A percentile compares a stretch with the other conserved stretches of the same genome.
Conservation (phyloP, 2,329 filamentous ascomycete genomes). For the Seiridium cupressi region DNA sequence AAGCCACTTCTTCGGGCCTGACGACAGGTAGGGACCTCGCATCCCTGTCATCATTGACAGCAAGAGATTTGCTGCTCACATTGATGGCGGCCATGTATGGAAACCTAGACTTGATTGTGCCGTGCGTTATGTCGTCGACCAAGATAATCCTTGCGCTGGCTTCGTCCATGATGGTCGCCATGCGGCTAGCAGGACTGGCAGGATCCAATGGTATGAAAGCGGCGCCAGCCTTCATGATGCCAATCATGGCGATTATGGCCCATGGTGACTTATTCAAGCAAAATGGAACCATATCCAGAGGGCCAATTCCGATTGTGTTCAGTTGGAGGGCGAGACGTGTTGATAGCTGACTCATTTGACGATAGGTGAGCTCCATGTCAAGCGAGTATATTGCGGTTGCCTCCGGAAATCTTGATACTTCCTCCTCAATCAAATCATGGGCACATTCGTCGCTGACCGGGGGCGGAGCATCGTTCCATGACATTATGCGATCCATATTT, state of each 20-base stretch:
- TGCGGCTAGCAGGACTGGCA: conserved; percentile 16
- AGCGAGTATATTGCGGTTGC: too few species aligned
- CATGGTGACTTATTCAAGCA: conserved; percentile 19
- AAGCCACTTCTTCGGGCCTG: not conserved
- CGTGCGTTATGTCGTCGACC: not conserved
- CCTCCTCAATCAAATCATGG: too few species aligned
- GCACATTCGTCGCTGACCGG: too few species aligned
- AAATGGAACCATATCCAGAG: conserved; percentile 16
- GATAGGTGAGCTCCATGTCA: too few species aligned
- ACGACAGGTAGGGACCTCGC: not conserved
- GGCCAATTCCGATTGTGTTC: too few species aligned
- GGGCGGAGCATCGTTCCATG: too few species aligned
- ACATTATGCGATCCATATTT: too few species aligned
- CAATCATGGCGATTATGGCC: conserved; percentile 20
- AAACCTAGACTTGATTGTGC: not conserved
- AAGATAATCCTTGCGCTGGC: conserved; percentile 2
- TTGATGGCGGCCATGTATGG: not conserved
- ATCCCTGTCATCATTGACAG: not conserved
- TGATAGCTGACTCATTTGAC: too few species aligned
- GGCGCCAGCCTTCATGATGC: conserved; percentile 24
- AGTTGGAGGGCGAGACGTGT: too few species aligned
- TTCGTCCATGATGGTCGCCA: conserved; percentile 14
- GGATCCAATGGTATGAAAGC: conserved; percentile 26
- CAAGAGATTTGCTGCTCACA: not conserved
- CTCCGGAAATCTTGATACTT: too few species aligned